Percentiles rank a stretch among this genome's conserved stretches.
Conservation (phyloP, 305 asterid species). For the Solanum hybrid region DNA sequence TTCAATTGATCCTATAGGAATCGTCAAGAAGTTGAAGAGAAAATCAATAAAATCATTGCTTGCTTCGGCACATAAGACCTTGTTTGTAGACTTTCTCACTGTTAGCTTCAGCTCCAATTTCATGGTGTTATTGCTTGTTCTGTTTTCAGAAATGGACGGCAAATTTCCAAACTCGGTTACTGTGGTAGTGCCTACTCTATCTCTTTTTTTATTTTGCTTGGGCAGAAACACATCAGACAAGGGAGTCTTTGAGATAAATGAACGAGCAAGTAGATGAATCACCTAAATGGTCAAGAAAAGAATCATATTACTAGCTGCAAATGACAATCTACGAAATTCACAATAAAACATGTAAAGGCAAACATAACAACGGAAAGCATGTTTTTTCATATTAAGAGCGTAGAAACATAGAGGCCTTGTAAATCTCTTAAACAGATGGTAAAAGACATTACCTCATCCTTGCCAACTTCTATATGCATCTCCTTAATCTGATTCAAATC, state of each 20-base stretch:
- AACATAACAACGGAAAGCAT: background rate
- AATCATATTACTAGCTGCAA: no score
- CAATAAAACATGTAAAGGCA: background rate
- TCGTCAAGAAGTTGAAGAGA: no score
- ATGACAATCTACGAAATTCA: background rate
- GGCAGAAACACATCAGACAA: constrained; percentile 4
- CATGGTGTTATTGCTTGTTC: no score
- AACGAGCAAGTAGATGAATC: background rate
- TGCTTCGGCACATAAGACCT: no score
- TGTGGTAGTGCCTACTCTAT: background rate
- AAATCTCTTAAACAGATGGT: no score
- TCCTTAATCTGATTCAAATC: background rate
- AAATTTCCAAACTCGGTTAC: background rate
- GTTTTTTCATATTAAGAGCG: no score
- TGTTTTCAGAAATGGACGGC: background rate
- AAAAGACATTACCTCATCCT: no score
- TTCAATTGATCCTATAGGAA: no score
- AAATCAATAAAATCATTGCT: no score
- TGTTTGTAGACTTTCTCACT: no score
- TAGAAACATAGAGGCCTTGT: no score
- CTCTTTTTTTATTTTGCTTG: background rate
- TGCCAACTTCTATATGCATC: background rate
- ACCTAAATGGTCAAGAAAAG: background rate
- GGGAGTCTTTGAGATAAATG: constrained; percentile 1
- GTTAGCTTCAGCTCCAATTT: no score